phyloP scores from a whole-genome alignment of 345 rosid species.

The Moringa oleifera region DNA sequence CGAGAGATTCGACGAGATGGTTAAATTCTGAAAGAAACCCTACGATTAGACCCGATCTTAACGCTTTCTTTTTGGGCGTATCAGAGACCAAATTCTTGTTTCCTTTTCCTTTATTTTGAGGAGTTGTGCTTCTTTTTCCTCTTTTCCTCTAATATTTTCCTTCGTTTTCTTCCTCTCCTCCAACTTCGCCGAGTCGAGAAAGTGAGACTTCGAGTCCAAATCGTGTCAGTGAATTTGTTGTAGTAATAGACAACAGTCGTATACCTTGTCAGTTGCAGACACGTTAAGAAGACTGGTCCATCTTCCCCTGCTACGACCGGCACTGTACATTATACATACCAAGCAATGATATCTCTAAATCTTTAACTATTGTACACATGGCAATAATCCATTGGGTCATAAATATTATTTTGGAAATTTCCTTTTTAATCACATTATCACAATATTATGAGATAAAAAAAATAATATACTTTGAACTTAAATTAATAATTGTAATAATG shows the following conservation, averaged over 20 bases:
- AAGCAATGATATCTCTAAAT: too few species aligned
- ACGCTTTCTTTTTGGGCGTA: slow-evolving; percentile 5
- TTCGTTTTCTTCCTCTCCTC: neutral
- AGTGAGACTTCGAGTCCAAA: slow-evolving; percentile 17
- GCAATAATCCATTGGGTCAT: too few species aligned
- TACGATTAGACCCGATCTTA: slow-evolving; percentile 13
- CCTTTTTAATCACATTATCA: too few species aligned
- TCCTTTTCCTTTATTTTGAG: neutral
- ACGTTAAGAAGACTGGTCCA: neutral
- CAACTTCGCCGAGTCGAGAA: neutral
- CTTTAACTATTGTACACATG: too few species aligned
- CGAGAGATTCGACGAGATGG: neutral
- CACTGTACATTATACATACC: too few species aligned
- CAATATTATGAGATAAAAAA: too few species aligned
- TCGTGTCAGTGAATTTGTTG: slow-evolving; percentile 19
- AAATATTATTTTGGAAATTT: too few species aligned
- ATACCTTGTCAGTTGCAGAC: slow-evolving; percentile 12
- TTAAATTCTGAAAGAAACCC: neutral
- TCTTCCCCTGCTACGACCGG: slow-evolving; percentile 1
- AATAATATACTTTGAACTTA: too few species aligned
- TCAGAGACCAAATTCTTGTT: too few species aligned
- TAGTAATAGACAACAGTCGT: neutral
- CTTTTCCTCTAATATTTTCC: slow-evolving; percentile 3
- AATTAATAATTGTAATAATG: too few species aligned
- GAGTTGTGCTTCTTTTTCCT: slow-evolving; percentile 4